Evolutionary conservation across 1,284 basidiomycete genomes (phyloP).

Genomic region (Caloboletus firmus): DNA sequence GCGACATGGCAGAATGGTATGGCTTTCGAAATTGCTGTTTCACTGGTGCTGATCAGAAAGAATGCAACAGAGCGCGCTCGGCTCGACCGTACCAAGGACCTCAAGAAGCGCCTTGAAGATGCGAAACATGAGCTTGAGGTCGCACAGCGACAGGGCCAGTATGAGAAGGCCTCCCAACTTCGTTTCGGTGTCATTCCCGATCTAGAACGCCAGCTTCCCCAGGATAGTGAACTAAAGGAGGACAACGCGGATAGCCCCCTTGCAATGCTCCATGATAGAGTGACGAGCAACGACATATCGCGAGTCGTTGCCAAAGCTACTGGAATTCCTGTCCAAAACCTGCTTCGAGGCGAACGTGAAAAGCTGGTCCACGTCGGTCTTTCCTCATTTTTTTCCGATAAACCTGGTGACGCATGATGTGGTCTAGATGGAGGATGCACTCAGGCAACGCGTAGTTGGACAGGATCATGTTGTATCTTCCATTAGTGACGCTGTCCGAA

Average conservation of each 20-base stretch:
- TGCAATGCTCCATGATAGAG: constrained; percentile 80
- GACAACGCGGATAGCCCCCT: constrained; percentile 48
- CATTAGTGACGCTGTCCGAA: constrained; percentile 85
- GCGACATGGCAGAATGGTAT: constrained; percentile 72
- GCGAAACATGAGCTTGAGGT: constrained; percentile 86
- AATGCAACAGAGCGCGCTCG: constrained; percentile 64
- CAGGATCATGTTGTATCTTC: constrained; percentile 83
- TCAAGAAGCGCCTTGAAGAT: constrained; percentile 81
- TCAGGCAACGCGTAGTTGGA: constrained; percentile 79
- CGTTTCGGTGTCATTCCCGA: constrained; percentile 86
- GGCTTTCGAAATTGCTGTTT: neutral
- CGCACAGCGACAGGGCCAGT: constrained; percentile 83
- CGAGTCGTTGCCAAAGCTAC: constrained; percentile 87
- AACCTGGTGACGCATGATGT: constrained; percentile 1
- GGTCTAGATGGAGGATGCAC: constrained; percentile 78
- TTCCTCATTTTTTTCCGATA: constrained; percentile 8
- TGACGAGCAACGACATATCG: constrained; percentile 87
- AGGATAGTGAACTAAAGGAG: constrained; percentile 43
- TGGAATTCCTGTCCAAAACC: constrained; percentile 87
- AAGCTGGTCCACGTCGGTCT: constrained; percentile 79
- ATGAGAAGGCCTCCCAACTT: constrained; percentile 77
- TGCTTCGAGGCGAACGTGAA: constrained; percentile 88
- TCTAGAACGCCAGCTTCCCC: constrained; percentile 75
- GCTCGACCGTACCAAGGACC: constrained; percentile 74
- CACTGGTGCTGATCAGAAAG: neutral